Evolutionary conservation across 495 filamentous ascomycete species (phyloP).

Genomic region (Chaetomium fimeti): DNA sequence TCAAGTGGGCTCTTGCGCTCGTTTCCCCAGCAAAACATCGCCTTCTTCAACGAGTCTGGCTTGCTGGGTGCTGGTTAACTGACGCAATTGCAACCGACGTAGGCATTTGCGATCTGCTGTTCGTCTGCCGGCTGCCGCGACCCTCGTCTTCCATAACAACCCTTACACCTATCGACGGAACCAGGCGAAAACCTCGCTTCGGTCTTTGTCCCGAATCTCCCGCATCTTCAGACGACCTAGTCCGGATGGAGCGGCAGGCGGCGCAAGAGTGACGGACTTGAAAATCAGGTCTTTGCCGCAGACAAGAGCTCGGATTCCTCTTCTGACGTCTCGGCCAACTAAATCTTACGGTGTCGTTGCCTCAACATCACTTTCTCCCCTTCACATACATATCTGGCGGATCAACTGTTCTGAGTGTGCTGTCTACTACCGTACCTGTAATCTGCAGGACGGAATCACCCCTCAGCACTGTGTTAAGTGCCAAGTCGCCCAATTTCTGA

Average conservation of each 20-base stretch:
- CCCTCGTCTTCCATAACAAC: background rate
- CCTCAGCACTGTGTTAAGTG: background rate
- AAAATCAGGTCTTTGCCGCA: constrained; percentile 13
- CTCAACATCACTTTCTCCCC: background rate
- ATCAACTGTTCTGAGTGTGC: background rate
- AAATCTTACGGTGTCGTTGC: background rate
- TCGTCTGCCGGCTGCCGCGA: background rate
- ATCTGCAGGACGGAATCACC: background rate
- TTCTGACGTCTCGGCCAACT: background rate
- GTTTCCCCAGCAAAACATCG: background rate
- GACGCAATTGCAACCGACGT: constrained; percentile 8
- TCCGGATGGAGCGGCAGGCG: constrained; percentile 20
- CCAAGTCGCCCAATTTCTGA: constrained; percentile 13
- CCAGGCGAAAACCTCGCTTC: background rate
- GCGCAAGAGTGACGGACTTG: constrained; percentile 8
- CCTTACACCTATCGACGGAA: constrained; percentile 10
- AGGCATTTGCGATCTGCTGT: constrained; percentile 5
- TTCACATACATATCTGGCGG: background rate
- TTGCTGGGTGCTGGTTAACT: background rate
- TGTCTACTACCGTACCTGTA: background rate
- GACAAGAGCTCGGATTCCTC: background rate
- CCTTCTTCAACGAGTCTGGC: background rate
- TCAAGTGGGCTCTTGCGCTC: constrained; percentile 3
- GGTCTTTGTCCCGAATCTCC: constrained; percentile 17
- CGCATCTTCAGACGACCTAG: constrained; percentile 13